Evolutionary conservation across 495 filamentous ascomycete species (phyloP), one percentile per base, ranked within the genome.

Genomic region (Neurospora sp.): DNA sequence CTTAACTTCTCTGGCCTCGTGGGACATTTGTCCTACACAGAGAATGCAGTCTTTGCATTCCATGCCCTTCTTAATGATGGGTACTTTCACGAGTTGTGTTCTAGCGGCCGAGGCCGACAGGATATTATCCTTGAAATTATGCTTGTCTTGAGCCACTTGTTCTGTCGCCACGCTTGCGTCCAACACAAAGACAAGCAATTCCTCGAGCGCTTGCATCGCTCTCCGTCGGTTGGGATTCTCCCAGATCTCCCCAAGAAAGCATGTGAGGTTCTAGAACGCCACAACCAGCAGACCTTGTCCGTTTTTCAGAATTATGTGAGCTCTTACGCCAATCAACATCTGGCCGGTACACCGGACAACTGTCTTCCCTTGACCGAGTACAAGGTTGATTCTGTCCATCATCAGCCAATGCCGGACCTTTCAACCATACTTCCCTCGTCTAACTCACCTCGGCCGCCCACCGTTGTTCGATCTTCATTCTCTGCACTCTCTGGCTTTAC

Each of bases 11-110:
- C 92, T 0, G 87, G 88, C 2, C 81, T 86, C 37, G 85, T 92
- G 5, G 86, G 86, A 6, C 92, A 93, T 80, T 83, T 94, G 0
- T 93, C 92, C 80, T 93, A 88, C 75, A 90, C 90, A 0, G 92
- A 93, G 75, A 91, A 89, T 74, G 88, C 75, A 0, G 87, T 86
- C 40, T 94, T 93, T 75, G 90, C 91, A 0, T 91, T 94, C 78
- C 92, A 94, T 76, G 87, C 91, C 3, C 84, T 94, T 2, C 80
- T 94, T 7, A 88, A 85, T 71, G 85, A 82, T 27, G 91, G 90
- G 0, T 92, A 91, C 76, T 91, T 94, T 78, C 88, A 92, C 75
- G 76, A 81, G 5, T 76, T 94, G 0, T 91, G 90, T 74, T 81
- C 83, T 2, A 79, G 86, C 12, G 82, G 91, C 27, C 71, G 83